These are phyloP conservation scores for Halophytophthora batemanensis DNA, from an alignment of 352 stramenopile species.

Conservation along the genomic window DNA sequence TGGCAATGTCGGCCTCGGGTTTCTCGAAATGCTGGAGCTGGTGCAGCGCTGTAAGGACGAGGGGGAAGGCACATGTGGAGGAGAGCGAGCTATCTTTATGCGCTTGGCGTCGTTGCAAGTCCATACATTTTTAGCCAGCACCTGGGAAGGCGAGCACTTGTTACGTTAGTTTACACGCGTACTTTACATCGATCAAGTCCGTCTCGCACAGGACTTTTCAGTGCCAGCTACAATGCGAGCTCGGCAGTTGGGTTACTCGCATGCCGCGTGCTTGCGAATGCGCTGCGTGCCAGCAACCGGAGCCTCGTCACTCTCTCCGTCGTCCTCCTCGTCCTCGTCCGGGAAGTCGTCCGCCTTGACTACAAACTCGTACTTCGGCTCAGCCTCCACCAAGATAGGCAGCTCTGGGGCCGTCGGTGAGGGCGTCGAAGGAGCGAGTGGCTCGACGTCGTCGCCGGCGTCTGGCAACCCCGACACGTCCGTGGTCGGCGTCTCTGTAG, in stretches of 20 bases:
- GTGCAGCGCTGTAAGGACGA: too few species aligned
- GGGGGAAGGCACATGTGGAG: background rate
- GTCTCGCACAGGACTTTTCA: constrained; percentile 3
- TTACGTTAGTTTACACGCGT: too few species aligned
- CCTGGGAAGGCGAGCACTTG: too few species aligned
- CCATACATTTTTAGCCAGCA: background rate
- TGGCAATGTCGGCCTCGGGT: too few species aligned
- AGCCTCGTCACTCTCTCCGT: constrained; percentile 3
- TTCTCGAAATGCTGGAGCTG: too few species aligned
- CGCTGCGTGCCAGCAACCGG: background rate
- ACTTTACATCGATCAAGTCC: too few species aligned
- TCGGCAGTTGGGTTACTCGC: constrained; percentile 8
- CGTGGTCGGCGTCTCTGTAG: too few species aligned
- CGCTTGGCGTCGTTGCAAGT: background rate
- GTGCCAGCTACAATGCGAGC: background rate
- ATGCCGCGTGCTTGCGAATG: constrained; percentile 16
- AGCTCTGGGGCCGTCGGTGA: background rate
- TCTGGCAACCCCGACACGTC: too few species aligned
- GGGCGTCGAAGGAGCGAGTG: too few species aligned
- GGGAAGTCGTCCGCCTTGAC: too few species aligned
- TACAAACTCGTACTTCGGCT: constrained; percentile 8
- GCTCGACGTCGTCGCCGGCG: too few species aligned
- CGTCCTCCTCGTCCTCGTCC: constrained; percentile 5
- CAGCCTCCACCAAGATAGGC: constrained; percentile 6
- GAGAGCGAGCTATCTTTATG: constrained; percentile 19